Base-by-base conservation (phyloP, 345 rosid species). In the Lepidium didymum region DNA sequence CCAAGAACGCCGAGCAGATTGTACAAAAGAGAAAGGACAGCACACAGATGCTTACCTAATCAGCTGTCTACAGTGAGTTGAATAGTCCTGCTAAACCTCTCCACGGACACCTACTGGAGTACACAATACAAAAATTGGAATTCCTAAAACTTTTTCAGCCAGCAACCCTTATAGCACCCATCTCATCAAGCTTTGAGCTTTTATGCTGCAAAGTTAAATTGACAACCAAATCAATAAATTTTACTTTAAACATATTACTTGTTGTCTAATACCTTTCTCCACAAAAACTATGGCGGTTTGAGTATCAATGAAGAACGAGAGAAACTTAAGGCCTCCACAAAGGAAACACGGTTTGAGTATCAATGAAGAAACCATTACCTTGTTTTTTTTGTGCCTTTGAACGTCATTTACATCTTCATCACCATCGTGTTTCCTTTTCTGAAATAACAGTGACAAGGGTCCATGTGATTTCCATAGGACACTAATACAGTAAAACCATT, bases 401-500 rank as follows among this genome's bases (percentile, higher is more conserved):
- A 80, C 72, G 42, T 89, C 97, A 77, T 80, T 94, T 8, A 85
- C 76, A 81, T 91, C 92, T 80, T 94, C 99, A 36, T 89, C 97
- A 40, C 95, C 97, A 56, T 82, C 94, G 43, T 89, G 99, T 83
- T 89, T 94, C 83, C 99, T 82, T 87, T 91, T 94, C 99, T 94
- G 90, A 76, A 78, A 70, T 61, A 23, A 69, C 56, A 63, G 56
- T 57, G 62, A 58, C 29, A 76, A 37, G 8, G 25, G n/a, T 60
- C 52, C 54, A 64, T 49, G 55, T 63, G 46, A 69, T 36, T 49
- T 37, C 14, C 56, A 56, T 15, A 31, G 23, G 40, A 44, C 45
- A 54, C n/a, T 67, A 29, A 7, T 52, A 16, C 53, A 52, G 31
- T 15, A 53, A 9, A 60, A 72, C 33, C 38, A 18, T n/a, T 41